Evolutionary conservation across 2,329 filamentous ascomycete species (phyloP).

Genomic region (Nigrospora osmanthi): DNA sequence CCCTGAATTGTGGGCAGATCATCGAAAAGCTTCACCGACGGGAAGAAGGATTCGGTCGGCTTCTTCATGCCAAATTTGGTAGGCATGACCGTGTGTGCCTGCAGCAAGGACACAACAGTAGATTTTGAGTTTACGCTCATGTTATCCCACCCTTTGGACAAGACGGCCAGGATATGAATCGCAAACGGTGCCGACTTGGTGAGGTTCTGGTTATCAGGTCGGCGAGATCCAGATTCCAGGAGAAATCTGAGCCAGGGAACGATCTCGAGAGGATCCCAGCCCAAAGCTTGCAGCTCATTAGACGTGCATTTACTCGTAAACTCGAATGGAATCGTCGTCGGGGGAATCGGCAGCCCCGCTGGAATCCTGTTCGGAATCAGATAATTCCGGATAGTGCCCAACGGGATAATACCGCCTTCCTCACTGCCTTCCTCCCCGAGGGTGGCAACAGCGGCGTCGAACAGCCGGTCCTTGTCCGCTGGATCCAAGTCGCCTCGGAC

Average conservation of each 20-base stretch:
- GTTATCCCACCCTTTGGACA: slow-evolving; percentile 90
- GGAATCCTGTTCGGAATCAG: slow-evolving; percentile 73
- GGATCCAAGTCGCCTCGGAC: slow-evolving; percentile 64
- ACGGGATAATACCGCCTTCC: slow-evolving; percentile 64
- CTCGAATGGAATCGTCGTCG: slow-evolving; percentile 75
- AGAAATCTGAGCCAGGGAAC: slow-evolving; percentile 81
- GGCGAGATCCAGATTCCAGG: slow-evolving; percentile 56
- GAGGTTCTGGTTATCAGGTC: slow-evolving; percentile 58
- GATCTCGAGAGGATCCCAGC: slow-evolving; percentile 80
- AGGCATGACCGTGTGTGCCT: slow-evolving; percentile 68
- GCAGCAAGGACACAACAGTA: slow-evolving; percentile 56
- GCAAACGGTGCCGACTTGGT: slow-evolving; percentile 68
- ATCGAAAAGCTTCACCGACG: slow-evolving; percentile 89
- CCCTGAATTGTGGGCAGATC: slow-evolving; percentile 77
- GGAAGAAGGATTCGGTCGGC: slow-evolving; percentile 83
- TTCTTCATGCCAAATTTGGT: slow-evolving; percentile 86
- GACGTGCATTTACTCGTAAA: slow-evolving; percentile 65
- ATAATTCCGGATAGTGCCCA: slow-evolving; percentile 69
- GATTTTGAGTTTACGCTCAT: slow-evolving; percentile 59
- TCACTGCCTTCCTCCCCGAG: slow-evolving; percentile 49
- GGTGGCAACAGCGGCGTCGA: slow-evolving; percentile 74
- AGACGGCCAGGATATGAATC: slow-evolving; percentile 63
- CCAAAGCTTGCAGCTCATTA: slow-evolving; percentile 67
- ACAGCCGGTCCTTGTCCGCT: slow-evolving; percentile 57
- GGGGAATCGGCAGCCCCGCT: slow-evolving; percentile 71